phyloP scores from a whole-genome alignment of 78 protist genomes.

The Dictyostelium capitatum region DNA sequence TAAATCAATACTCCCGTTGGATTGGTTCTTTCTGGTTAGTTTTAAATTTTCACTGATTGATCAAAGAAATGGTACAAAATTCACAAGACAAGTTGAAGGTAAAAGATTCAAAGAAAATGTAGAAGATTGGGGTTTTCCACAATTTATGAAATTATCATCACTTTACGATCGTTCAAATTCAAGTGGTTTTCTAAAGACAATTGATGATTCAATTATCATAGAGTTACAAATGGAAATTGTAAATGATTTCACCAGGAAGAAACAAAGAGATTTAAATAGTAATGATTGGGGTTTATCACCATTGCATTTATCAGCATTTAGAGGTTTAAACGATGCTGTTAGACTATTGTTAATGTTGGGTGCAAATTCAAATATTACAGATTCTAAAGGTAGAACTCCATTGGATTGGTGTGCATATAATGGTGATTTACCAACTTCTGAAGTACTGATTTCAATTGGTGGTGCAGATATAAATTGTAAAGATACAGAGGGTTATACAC shows the following conservation, averaged over 20 bases:
- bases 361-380: slow-evolving; percentile 71
- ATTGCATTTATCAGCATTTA: slow-evolving; percentile 50
- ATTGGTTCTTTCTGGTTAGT: slow-evolving; percentile 66
- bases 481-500: slow-evolving; percentile 73
- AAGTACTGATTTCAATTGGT: slow-evolving; percentile 34
- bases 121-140: slow-evolving; percentile 83
- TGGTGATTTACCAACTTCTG: slow-evolving; percentile 72
- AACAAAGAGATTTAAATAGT: slow-evolving; percentile 23
- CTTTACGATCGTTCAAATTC: slow-evolving; percentile 30
- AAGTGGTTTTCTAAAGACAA: slow-evolving; percentile 41
- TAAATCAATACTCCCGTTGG: not conserved
- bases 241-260: slow-evolving; percentile 51
- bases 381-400: slow-evolving; percentile 61
- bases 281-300: slow-evolving; percentile 43
- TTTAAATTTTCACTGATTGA: slow-evolving; percentile 71
- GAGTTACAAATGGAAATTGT: slow-evolving; percentile 79
- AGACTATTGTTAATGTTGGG: slow-evolving; percentile 20
- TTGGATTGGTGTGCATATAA: slow-evolving; percentile 80
- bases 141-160: slow-evolving; percentile 47
- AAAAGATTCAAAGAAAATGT: slow-evolving; percentile 64
- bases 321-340: slow-evolving; percentile 34
- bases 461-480: slow-evolving; percentile 64
- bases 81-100: slow-evolving; percentile 77
- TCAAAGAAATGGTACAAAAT: slow-evolving; percentile 58
- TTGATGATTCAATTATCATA: slow-evolving; percentile 61